These are phyloP conservation scores for Pyrus bretschneideri DNA, from an alignment of 306 rosid genomes.

Conservation along the genomic window DNA sequence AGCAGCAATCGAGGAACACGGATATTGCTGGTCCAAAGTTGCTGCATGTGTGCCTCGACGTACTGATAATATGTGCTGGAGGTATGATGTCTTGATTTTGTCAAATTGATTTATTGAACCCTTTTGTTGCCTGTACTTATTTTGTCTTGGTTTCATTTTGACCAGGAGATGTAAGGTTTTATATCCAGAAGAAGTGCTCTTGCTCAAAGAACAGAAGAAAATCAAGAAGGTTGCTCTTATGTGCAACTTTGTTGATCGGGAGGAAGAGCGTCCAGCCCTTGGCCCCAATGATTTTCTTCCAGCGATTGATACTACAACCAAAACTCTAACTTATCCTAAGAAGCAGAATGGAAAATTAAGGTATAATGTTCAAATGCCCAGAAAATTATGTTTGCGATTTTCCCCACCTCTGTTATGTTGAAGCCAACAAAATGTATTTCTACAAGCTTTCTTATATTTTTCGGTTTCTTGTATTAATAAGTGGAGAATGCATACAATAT, in stretches of 20 bases:
- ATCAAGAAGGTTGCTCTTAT: slow-evolving; percentile 48
- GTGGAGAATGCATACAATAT: neutral
- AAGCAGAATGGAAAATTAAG: slow-evolving; percentile 36
- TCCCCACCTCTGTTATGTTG: neutral
- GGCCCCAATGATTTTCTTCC: slow-evolving; percentile 59
- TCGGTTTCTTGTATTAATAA: neutral
- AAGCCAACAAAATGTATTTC: neutral
- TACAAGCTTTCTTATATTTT: neutral
- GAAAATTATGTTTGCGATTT: neutral
- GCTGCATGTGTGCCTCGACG: slow-evolving; percentile 78
- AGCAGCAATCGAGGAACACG: slow-evolving; percentile 62
- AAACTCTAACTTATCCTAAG: slow-evolving; percentile 11
- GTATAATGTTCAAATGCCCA: slow-evolving; percentile 20
- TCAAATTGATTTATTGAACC: neutral
- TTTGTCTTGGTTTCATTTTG: neutral
- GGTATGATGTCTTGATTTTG: slow-evolving; percentile 38
- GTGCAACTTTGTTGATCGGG: slow-evolving; percentile 81
- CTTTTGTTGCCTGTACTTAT: neutral
- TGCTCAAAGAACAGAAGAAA: slow-evolving; percentile 68
- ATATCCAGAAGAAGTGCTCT: slow-evolving; percentile 57
- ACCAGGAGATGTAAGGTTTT: slow-evolving; percentile 82
- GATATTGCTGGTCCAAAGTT: slow-evolving; percentile 89
- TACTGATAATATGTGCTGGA: slow-evolving; percentile 86
- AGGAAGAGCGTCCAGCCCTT: slow-evolving; percentile 78
- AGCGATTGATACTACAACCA: slow-evolving; percentile 20